Evolutionary conservation across 495 filamentous ascomycete species (phyloP), one percentile per base, ranked within the genome.

Genomic region (Astrothelium macrocarpum): DNA sequence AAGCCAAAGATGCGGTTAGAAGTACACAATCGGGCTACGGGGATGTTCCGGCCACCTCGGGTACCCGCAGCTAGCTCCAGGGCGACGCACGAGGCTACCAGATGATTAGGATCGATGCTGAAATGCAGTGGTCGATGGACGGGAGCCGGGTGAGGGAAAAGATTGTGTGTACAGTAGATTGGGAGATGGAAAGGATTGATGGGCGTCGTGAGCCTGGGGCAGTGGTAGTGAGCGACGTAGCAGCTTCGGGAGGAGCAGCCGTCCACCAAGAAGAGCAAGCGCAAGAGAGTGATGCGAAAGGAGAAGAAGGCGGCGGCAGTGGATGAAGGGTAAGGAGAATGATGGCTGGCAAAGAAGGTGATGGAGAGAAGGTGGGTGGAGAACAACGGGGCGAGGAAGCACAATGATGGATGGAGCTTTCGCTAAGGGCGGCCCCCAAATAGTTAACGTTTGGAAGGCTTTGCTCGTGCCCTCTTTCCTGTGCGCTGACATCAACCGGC

Each of bases 141-240:
- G 43, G 28, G 28, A 39, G 63, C 18, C 56, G 58, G 61, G 5
- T 39, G 34, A 14, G 49, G 49, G 32, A 56, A 26, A 53, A 45
- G 49, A n/a, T 20, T 62, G 20, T 59, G 63, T 42, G 43, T 12
- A 34, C 61, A 32, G 62, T 11, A 62, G 63, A 61, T 20, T 31
- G n/a, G 36, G 63, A n/a, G 39, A 46, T 18, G 39, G 43, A 32
- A 59, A 61, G 28, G 63, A 45, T 36, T 31, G 59, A 56, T 56
- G 49, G 49, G 49, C 49, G 49, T 25, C 9, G 49, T 26, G 29
- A 56, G 49, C 49, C 23, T 20, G 11, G 9, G 49, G 49, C 49
- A 56, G 49, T n/a, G n/a, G n/a, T 56, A 56, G 20, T 56, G 49
- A 29, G 49, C 49, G 49, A 56, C 49, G 49, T 56, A 56, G 49